A percentile compares a stretch with the other conserved stretches of the same genome.
These are phyloP conservation scores for Pestalotiopsis sp. DNA, from an alignment of 2,329 filamentous ascomycete species.

Conservation along the genomic window DNA sequence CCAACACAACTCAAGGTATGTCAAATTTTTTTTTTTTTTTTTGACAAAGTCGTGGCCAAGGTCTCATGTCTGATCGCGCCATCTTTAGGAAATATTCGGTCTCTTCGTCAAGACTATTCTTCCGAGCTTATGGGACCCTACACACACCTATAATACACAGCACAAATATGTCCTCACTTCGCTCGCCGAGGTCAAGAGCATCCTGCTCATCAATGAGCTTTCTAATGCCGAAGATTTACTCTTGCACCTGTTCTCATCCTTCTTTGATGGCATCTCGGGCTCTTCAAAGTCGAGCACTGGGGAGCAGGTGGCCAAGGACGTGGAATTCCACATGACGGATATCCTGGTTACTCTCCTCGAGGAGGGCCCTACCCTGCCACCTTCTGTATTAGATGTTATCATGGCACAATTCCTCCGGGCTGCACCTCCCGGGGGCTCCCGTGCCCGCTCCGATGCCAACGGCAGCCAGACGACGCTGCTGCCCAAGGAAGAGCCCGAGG, in stretches of 20 bases:
- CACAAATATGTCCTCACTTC: conserved; percentile 90
- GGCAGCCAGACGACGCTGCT: conserved; percentile 80
- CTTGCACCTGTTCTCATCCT: conserved; percentile 78
- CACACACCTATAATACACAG: conserved; percentile 88
- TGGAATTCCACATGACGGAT: conserved; percentile 89
- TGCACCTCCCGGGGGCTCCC: conserved; percentile 68
- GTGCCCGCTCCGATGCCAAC: conserved; percentile 63
- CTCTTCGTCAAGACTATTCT: conserved; percentile 84
- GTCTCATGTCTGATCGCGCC: background rate
- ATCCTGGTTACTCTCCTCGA: conserved; percentile 86
- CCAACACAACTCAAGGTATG: conserved; percentile 84
- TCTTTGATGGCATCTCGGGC: conserved; percentile 89
- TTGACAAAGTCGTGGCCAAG: background rate
- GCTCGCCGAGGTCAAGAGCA: conserved; percentile 90
- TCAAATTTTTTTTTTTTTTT: conserved; percentile 1
- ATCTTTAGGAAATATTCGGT: conserved; percentile 83
- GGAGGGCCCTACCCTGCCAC: conserved; percentile 76
- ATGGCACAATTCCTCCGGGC: conserved; percentile 94
- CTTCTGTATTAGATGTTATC: conserved; percentile 86
- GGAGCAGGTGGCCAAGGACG: conserved; percentile 87
- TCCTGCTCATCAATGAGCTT: conserved; percentile 87
- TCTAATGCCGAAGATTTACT: conserved; percentile 80
- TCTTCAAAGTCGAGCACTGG: conserved; percentile 74
- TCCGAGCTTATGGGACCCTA: conserved; percentile 82
- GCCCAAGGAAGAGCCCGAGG: conserved; percentile 85